A percentile compares a stretch with the other conserved stretches of the same genome.
phyloP scores from a whole-genome alignment of 1,284 basidiomycete species.

The Irpex sp. region DNA sequence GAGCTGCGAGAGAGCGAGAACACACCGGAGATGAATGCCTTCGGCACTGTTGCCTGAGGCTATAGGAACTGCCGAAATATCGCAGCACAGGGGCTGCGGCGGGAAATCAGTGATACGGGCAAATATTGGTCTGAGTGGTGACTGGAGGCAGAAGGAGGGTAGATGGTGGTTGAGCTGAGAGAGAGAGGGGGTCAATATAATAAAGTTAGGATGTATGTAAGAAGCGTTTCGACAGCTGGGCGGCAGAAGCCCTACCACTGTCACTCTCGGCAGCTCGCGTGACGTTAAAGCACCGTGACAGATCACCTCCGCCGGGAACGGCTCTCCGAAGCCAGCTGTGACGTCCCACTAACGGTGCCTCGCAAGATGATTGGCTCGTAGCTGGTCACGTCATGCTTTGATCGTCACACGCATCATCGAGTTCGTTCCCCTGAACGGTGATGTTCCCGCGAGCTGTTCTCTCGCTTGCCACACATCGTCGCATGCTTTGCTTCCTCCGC shows the following conservation, averaged over 20 bases:
- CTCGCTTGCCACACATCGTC: too few species aligned
- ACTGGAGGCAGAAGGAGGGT: neutral
- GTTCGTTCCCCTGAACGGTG: neutral
- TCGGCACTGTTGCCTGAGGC: neutral
- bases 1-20: constrained; percentile 6
- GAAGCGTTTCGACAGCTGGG: neutral
- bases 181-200: neutral
- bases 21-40: neutral
- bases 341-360: neutral
- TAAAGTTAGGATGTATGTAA: neutral
- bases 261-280: neutral
- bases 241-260: neutral
- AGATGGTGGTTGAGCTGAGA: neutral
- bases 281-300: neutral
- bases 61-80: neutral
- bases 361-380: neutral
- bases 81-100: neutral
- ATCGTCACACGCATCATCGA: neutral
- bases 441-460: neutral
- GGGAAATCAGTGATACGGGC: neutral
- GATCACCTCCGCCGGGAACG: neutral
- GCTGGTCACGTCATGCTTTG: neutral
- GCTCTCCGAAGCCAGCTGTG: neutral
- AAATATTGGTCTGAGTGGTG: too few species aligned
- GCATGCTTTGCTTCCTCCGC: neutral